Conservation (phyloP, 1,284 basidiomycete species). For the Singerocomus inundabilis region DNA sequence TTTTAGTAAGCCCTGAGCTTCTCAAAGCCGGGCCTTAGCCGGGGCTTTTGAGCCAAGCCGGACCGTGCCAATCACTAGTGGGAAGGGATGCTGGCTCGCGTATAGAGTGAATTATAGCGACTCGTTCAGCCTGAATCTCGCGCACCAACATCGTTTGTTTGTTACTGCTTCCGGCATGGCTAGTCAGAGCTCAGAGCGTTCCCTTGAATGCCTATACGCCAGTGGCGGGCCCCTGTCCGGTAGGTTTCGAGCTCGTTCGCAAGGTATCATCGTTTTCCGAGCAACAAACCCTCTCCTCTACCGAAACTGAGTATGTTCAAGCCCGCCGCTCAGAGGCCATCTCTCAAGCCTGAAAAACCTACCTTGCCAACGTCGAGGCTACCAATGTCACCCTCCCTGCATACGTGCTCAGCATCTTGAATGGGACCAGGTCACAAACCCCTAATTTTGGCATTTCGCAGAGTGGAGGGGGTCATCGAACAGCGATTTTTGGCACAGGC, state of each 20-base stretch:
- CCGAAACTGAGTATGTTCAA: constrained; percentile 33
- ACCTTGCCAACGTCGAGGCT: constrained; percentile 36
- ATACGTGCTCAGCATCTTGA: constrained; percentile 38
- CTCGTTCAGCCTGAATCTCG: too few relatives aligned
- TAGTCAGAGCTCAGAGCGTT: constrained; percentile 23
- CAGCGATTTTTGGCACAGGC: constrained; percentile 50
- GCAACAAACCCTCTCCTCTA: constrained; percentile 32
- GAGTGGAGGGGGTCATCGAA: constrained; percentile 49
- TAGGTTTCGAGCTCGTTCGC: constrained; percentile 35
- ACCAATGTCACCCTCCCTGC: constrained; percentile 28
- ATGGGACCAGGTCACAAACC: constrained; percentile 17
- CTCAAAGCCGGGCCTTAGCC: too few relatives aligned
- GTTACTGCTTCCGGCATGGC: constrained; percentile 1
- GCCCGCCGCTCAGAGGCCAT: constrained; percentile 31
- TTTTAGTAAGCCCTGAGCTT: too few relatives aligned
- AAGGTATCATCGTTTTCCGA: constrained; percentile 25
- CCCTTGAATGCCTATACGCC: constrained; percentile 31
- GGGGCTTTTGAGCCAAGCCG: too few relatives aligned
- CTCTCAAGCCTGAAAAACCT: constrained; percentile 33
- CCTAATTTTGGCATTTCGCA: constrained; percentile 44
- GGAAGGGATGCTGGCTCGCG: too few relatives aligned
- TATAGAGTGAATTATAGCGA: too few relatives aligned
- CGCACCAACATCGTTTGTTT: constrained; percentile 6
- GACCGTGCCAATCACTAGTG: too few relatives aligned
- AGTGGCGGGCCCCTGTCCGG: constrained; percentile 26